Conservation (phyloP, 306 rosid genomes). For the Begonia peltatifolia region DNA sequence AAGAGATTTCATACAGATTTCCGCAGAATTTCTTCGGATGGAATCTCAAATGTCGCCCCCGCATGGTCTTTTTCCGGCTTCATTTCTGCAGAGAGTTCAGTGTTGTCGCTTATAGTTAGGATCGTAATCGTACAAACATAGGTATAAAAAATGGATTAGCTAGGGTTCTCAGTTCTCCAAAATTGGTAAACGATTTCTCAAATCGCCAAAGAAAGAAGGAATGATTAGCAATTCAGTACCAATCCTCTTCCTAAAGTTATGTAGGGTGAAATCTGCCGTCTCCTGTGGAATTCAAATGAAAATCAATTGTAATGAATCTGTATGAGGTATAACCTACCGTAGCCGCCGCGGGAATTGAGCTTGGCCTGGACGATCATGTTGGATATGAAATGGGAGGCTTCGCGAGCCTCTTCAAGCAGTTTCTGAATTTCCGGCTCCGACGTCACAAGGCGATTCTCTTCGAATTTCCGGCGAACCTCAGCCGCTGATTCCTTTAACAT, state of each 20-base stretch:
- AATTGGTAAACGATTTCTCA: too few species aligned
- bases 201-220: too few species aligned
- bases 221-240: too few species aligned
- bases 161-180: too few species aligned
- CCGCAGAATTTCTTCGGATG: conserved; percentile 52
- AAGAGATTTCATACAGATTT: conserved; percentile 4
- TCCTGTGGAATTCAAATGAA: too few species aligned
- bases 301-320: too few species aligned
- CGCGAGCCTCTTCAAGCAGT: conserved; percentile 58
- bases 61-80: conserved; percentile 70
- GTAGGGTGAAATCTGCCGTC: too few species aligned
- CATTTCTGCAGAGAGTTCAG: conserved; percentile 30
- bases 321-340: conserved; percentile 17
- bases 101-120: too few species aligned
- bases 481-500: conserved; percentile 57
- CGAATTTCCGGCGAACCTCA: conserved; percentile 69
- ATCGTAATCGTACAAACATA: too few species aligned
- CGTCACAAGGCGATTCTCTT: conserved; percentile 42
- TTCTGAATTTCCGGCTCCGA: conserved; percentile 60
- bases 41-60: conserved; percentile 84
- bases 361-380: conserved; percentile 81
- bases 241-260: too few species aligned
- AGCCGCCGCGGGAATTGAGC: conserved; percentile 53
- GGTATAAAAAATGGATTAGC: too few species aligned
- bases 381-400: conserved; percentile 72